These are phyloP conservation scores for Wallacemonas sp. DNA, from an alignment of 208 protist species.

Conservation along the genomic window DNA sequence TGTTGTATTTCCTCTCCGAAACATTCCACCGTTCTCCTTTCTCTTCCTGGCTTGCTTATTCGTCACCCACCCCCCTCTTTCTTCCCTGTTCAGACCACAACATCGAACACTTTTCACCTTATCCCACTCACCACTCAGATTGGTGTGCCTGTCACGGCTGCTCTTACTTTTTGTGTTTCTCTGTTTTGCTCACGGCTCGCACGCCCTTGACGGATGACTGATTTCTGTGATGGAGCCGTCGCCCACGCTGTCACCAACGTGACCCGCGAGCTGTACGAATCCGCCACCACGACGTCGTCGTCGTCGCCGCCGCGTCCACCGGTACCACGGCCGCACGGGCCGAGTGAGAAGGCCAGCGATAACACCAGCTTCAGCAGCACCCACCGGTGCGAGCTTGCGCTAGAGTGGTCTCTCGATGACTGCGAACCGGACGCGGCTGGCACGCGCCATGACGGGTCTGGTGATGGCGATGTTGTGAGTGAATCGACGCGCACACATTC, in stretches of 20 bases:
- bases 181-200: background rate
- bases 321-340: background rate
- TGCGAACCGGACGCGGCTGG: background rate
- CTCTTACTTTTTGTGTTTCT: too few species aligned
- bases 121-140: too few species aligned
- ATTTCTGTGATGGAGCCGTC: background rate
- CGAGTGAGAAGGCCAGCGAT: background rate
- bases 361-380: conserved; percentile 5
- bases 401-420: background rate
- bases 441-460: background rate
- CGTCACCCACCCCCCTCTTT: too few species aligned
- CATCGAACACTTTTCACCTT: too few species aligned
- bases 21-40: too few species aligned
- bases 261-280: conserved; percentile 14
- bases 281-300: background rate
- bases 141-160: too few species aligned
- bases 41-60: too few species aligned
- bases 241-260: background rate
- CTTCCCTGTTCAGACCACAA: too few species aligned
- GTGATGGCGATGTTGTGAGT: too few species aligned
- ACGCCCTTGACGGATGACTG: too few species aligned
- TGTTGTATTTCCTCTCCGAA: too few species aligned
- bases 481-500: background rate
- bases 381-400: background rate
- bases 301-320: background rate